Evolutionary conservation across 345 rosid genomes (phyloP).

Genomic region (Geranium rotundifolium): DNA sequence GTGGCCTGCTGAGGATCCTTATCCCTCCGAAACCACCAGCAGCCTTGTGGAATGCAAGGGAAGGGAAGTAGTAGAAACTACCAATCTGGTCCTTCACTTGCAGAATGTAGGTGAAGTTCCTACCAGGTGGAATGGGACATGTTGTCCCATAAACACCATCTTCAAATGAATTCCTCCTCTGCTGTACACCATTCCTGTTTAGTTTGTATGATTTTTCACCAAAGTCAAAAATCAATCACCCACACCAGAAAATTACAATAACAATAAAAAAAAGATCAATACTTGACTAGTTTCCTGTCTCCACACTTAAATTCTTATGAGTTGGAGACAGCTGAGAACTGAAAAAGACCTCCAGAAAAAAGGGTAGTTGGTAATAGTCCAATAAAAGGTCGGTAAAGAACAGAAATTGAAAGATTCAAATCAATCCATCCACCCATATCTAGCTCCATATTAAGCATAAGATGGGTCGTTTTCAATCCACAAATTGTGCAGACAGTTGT

Average conservation of each 20-base stretch:
- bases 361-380: no score
- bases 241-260: no score
- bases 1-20: background rate
- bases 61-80: background rate
- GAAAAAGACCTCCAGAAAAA: background rate
- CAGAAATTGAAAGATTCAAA: no score
- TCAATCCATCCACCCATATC: background rate
- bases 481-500: no score
- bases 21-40: background rate
- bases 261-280: background rate
- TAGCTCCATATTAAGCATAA: background rate
- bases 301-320: background rate
- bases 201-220: background rate
- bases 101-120: background rate
- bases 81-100: background rate
- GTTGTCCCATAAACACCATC: background rate
- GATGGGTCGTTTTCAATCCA: background rate
- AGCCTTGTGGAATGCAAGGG: background rate
- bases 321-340: background rate
- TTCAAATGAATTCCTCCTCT: background rate
- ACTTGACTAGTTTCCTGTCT: no score
- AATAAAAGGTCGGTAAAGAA: no score
- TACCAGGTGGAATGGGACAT: background rate
- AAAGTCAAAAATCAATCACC: background rate
- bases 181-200: background rate